Evolutionary conservation across 257 asterid species (phyloP).

Genomic region (Cruciata laevipes): DNA sequence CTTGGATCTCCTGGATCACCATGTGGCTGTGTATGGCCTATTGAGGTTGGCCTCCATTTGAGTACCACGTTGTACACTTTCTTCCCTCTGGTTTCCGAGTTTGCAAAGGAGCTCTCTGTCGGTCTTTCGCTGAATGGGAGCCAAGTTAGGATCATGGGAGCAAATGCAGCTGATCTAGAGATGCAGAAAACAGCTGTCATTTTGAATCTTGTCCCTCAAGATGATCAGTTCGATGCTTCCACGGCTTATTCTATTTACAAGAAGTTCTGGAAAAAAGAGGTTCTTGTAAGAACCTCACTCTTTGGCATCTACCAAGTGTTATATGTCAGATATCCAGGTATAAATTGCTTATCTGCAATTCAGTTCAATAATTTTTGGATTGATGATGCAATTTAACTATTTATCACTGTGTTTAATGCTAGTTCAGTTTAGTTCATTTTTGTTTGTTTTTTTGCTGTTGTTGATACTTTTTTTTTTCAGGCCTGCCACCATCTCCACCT

Average conservation of each 20-base stretch:
- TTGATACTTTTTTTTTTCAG: constrained; percentile 25
- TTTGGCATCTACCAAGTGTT: constrained; percentile 71
- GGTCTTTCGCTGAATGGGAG: constrained; percentile 40
- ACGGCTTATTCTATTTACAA: constrained; percentile 50
- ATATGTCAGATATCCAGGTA: constrained; percentile 84
- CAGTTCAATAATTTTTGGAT: too few relatives aligned
- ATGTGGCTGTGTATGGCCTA: constrained; percentile 83
- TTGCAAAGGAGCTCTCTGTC: constrained; percentile 52
- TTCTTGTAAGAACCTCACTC: constrained; percentile 37
- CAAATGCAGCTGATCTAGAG: constrained; percentile 64
- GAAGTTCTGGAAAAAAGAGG: constrained; percentile 67
- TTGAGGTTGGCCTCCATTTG: constrained; percentile 54
- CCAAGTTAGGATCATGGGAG: constrained; percentile 89
- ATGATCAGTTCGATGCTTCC: constrained; percentile 37
- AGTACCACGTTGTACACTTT: constrained; percentile 49
- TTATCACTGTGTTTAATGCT: too few relatives aligned
- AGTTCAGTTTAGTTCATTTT: neutral
- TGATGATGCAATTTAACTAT: too few relatives aligned
- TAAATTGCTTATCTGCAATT: neutral
- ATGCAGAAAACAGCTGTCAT: constrained; percentile 64
- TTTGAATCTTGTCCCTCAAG: constrained; percentile 59
- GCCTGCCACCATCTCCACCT: constrained; percentile 91
- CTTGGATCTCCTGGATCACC: constrained; percentile 60
- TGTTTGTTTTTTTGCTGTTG: neutral
- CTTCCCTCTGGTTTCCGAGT: constrained; percentile 62